Conservation (phyloP, 176 grass and related monocot species). For the Carex pumila region DNA sequence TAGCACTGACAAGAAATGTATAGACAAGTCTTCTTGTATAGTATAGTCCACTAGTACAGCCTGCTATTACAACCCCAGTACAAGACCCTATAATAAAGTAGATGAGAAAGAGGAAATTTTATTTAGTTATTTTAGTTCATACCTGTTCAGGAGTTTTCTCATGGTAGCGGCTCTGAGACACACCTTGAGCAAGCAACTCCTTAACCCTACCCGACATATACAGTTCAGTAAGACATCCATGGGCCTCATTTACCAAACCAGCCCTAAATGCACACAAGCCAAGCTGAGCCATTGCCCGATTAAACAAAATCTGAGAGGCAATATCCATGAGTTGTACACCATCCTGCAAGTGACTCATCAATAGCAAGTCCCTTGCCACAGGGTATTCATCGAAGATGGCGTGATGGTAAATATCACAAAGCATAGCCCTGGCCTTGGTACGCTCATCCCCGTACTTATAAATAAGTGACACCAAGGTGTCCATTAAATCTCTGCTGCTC, state of each 20-base stretch:
- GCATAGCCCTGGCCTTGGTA: slow-evolving; percentile 92
- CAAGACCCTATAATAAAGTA: neutral
- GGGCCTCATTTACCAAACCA: slow-evolving; percentile 80
- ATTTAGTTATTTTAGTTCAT: neutral
- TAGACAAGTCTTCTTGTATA: neutral
- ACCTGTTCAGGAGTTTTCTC: slow-evolving; percentile 99
- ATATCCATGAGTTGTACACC: slow-evolving; percentile 95
- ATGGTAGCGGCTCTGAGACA: slow-evolving; percentile 88
- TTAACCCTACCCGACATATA: slow-evolving; percentile 81
- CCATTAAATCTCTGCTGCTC: slow-evolving; percentile 67
- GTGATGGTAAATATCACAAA: slow-evolving; percentile 97
- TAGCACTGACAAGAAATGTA: neutral
- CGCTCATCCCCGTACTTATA: slow-evolving; percentile 93
- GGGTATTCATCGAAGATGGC: slow-evolving; percentile 83
- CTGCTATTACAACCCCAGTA: neutral
- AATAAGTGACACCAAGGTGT: slow-evolving; percentile 73
- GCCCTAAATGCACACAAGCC: slow-evolving; percentile 84
- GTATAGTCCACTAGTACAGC: neutral
- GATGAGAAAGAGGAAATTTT: neutral
- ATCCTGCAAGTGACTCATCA: slow-evolving; percentile 98
- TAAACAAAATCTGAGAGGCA: slow-evolving; percentile 87
- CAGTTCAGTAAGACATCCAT: slow-evolving; percentile 75
- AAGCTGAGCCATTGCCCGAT: slow-evolving; percentile 84
- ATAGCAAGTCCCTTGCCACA: slow-evolving; percentile 77
- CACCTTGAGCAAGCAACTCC: slow-evolving; percentile 88